These are phyloP conservation scores for Aspergillus indologenus DNA, from an alignment of 495 filamentous ascomycete genomes.

Conservation along the genomic window DNA sequence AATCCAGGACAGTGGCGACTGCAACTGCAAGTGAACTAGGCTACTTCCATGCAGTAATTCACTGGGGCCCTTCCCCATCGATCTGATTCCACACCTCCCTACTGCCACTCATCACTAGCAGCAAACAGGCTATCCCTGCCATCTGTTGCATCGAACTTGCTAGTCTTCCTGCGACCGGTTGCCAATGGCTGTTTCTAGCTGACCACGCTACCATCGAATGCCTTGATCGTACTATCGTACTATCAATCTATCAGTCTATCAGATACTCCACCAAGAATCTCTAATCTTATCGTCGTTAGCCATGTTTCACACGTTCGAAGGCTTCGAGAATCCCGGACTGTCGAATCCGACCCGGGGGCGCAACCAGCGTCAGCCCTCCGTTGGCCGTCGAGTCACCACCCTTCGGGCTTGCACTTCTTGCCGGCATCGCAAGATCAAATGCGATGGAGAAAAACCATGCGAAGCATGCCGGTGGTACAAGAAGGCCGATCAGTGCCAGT, in stretches of 20 bases:
- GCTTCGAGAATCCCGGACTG: conserved; percentile 34
- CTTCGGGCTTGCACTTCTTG: conserved; percentile 46
- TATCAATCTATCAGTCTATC: too few species aligned
- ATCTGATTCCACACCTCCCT: background rate
- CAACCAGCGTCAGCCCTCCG: conserved; percentile 35
- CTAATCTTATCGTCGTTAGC: conserved; percentile 3
- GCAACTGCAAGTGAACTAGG: background rate
- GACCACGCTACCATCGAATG: conserved; percentile 5
- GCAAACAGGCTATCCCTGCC: conserved; percentile 7
- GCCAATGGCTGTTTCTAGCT: conserved; percentile 14
- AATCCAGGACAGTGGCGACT: conserved; percentile 3
- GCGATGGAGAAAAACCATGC: conserved; percentile 46
- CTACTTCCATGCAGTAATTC: conserved; percentile 2
- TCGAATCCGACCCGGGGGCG: conserved; percentile 28
- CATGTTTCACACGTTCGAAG: conserved; percentile 47
- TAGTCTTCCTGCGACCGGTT: conserved; percentile 1
- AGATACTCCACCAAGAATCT: background rate
- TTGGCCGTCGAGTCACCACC: conserved; percentile 39
- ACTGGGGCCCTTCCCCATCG: conserved; percentile 3
- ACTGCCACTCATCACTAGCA: background rate
- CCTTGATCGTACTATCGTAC: background rate
- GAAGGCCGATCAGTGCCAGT: conserved; percentile 43
- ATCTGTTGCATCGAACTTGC: conserved; percentile 9
- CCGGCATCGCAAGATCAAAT: conserved; percentile 49
- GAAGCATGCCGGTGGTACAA: conserved; percentile 49